Conservation (phyloP, 345 rosid genomes). For the Raphanus sativus region DNA sequence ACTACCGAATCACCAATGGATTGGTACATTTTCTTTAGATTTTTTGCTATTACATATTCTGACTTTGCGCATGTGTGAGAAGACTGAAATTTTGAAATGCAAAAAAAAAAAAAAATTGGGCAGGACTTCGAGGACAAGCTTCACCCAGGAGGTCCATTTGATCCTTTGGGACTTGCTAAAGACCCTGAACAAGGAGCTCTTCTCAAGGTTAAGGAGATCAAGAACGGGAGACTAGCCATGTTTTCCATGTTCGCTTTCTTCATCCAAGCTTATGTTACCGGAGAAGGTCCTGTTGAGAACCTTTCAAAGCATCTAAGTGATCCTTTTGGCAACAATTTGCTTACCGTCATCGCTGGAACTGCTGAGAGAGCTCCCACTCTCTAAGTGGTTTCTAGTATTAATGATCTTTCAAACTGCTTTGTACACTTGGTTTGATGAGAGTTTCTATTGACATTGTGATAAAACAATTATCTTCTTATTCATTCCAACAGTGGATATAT, state of each 20-base stretch:
- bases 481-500: not conserved
- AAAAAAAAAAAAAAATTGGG: not conserved
- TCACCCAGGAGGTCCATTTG: constrained; percentile 97
- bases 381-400: constrained; percentile 36
- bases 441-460: constrained; percentile 25
- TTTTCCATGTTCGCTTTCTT: constrained; percentile 89
- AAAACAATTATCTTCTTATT: constrained; percentile 14
- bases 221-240: constrained; percentile 95
- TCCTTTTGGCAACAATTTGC: constrained; percentile 97
- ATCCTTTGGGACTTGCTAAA: constrained; percentile 83
- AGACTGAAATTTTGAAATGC: not conserved
- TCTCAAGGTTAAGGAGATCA: constrained; percentile 94
- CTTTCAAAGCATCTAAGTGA: constrained; percentile 88
- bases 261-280: constrained; percentile 89
- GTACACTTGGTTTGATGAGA: constrained; percentile 36
- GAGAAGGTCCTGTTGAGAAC: constrained; percentile 97
- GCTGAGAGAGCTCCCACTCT: constrained; percentile 89
- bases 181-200: constrained; percentile 96
- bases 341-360: constrained; percentile 73
- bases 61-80: not conserved
- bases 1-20: constrained; percentile 89
- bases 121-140: constrained; percentile 94
- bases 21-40: constrained; percentile 53
- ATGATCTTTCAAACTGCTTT: constrained; percentile 18
- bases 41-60: not conserved